Conservation (phyloP, 2,329 filamentous ascomycete genomes). For the Fusarium avenaceum region DNA sequence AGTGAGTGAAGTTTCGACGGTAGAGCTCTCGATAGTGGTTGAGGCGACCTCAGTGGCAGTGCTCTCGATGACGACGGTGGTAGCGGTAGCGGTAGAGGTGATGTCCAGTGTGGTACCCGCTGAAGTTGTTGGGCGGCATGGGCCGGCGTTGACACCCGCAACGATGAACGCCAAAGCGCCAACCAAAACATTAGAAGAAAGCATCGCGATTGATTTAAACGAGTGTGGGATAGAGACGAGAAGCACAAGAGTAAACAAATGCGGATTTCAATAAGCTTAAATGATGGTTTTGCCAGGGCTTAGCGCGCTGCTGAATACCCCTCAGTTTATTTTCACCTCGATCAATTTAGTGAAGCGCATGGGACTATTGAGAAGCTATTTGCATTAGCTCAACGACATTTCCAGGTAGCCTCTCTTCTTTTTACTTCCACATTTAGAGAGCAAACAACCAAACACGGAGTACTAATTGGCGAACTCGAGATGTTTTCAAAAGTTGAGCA, state of each 20-base stretch:
- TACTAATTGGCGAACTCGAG: not conserved
- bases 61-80: not conserved
- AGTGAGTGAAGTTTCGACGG: not conserved
- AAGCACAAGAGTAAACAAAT: not conserved
- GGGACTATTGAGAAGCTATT: not conserved
- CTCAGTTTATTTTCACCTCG: not conserved
- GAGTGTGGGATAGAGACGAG: not conserved
- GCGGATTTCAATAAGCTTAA: not conserved
- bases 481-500: no score
- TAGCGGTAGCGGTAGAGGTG: not conserved
- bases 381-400: no score
- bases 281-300: not conserved
- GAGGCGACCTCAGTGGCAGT: not conserved
- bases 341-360: not conserved
- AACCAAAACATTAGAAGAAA: not conserved
- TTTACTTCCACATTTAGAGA: no score
- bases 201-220: not conserved
- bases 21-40: not conserved
- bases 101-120: not conserved
- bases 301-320: not conserved
- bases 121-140: conserved; percentile 1
- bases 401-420: no score
- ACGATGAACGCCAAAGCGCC: not conserved
- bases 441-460: no score
- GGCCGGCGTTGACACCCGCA: not conserved